Percentiles rank a stretch among this genome's conserved stretches.
Conservation (phyloP, 768 basidiomycete species). For the Tephrocybe sp. region DNA sequence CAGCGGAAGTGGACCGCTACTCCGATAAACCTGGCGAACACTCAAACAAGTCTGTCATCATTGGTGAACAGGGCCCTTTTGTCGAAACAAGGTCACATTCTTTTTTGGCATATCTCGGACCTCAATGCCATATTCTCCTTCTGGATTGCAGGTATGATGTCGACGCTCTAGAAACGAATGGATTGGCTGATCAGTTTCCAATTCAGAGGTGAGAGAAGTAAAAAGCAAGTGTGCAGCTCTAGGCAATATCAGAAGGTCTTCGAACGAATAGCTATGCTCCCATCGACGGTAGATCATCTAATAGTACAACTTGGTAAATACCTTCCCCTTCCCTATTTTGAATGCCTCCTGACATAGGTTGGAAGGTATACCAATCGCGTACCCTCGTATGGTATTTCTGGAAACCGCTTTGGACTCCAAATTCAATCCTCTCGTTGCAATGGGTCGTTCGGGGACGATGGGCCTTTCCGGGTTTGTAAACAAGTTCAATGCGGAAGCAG, state of each 20-base stretch:
- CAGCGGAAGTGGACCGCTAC: constrained; percentile 75
- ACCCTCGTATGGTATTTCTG: constrained; percentile 91
- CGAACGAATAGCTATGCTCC: constrained; percentile 56
- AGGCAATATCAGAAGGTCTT: constrained; percentile 76
- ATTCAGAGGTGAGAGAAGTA: constrained; percentile 79
- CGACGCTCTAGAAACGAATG: background rate
- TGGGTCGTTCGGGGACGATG: constrained; percentile 66
- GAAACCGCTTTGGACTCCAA: constrained; percentile 78
- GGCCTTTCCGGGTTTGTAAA: constrained; percentile 82
- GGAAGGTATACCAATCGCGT: constrained; percentile 78
- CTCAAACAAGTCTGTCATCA: constrained; percentile 66
- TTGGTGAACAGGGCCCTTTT: constrained; percentile 77
- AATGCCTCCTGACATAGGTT: background rate
- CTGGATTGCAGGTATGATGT: constrained; percentile 75
- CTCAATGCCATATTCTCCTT: constrained; percentile 70
- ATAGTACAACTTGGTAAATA: constrained; percentile 73
- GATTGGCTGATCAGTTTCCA: background rate
- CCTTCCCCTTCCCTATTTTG: background rate
- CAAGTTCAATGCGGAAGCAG: constrained; percentile 90
- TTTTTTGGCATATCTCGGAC: constrained; percentile 77
- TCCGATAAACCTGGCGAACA: constrained; percentile 62
- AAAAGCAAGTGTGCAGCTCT: constrained; percentile 76
- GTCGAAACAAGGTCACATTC: constrained; percentile 83
- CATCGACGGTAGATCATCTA: constrained; percentile 74
- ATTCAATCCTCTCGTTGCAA: constrained; percentile 78